phyloP scores from a whole-genome alignment of 2,329 filamentous ascomycete species.

The Rhytidhysteron rufulum region DNA sequence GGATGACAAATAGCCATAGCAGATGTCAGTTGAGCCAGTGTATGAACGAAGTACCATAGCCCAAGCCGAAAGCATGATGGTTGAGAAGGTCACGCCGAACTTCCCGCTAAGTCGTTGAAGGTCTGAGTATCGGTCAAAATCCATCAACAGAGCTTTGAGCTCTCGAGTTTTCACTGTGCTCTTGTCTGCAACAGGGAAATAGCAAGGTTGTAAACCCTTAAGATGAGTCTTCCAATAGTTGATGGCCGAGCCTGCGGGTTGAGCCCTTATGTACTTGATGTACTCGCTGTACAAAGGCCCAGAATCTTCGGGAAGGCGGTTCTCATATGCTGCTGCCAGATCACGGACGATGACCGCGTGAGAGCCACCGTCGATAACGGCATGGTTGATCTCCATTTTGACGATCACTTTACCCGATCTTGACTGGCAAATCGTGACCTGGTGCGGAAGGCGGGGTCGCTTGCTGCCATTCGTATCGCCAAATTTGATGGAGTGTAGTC shows the following conservation, averaged over 20 bases:
- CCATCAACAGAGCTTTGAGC: conserved; percentile 24
- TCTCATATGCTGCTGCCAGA: conserved; percentile 27
- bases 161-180: conserved; percentile 20
- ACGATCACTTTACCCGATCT: conserved; percentile 23
- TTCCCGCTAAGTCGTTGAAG: conserved; percentile 23
- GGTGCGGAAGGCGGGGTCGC: conserved; percentile 29
- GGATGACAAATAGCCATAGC: conserved; percentile 35
- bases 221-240: conserved; percentile 31
- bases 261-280: conserved; percentile 26
- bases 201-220: conserved; percentile 25
- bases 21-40: conserved; percentile 27
- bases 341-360: conserved; percentile 27
- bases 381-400: conserved; percentile 34
- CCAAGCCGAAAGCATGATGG: conserved; percentile 31
- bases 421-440: conserved; percentile 25
- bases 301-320: conserved; percentile 16
- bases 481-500: conserved; percentile 23
- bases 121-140: conserved; percentile 25
- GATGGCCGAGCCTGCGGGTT: conserved; percentile 17
- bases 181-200: conserved; percentile 25
- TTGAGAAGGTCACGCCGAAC: conserved; percentile 26
- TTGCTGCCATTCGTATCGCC: conserved; percentile 24
- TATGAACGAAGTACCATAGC: conserved; percentile 27
- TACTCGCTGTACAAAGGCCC: conserved; percentile 33
- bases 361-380: conserved; percentile 31